phyloP scores from a whole-genome alignment of 164 flowering plant species.

The Akebia trifoliata region DNA sequence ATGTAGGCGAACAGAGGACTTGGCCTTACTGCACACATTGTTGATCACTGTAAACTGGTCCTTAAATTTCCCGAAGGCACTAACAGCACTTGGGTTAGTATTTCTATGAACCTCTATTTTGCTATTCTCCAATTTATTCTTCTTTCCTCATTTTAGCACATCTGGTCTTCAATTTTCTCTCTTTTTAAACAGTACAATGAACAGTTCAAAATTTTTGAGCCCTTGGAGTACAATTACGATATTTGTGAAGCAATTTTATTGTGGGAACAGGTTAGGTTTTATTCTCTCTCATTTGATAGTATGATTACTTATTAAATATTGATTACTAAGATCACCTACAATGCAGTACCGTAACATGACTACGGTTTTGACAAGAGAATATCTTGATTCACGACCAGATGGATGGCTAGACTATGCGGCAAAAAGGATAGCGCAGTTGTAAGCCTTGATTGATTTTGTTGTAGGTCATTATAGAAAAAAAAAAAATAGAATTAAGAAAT shows the following conservation, averaged over 20 bases:
- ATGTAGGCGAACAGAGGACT: constrained; percentile 88
- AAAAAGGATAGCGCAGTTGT: constrained; percentile 95
- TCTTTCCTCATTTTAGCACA: too few relatives aligned
- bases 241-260: constrained; percentile 82
- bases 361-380: constrained; percentile 93
- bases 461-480: not conserved
- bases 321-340: constrained; percentile 19
- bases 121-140: not conserved
- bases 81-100: constrained; percentile 90
- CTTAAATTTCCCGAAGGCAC: constrained; percentile 94
- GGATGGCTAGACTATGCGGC: constrained; percentile 98
- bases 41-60: constrained; percentile 83
- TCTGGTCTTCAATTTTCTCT: too few relatives aligned
- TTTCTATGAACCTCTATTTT: constrained; percentile 10
- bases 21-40: constrained; percentile 80
- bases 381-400: constrained; percentile 89
- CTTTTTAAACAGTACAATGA: constrained; percentile 56
- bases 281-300: constrained; percentile 2
- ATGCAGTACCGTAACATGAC: constrained; percentile 99
- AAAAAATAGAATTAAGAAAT: not conserved
- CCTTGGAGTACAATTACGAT: constrained; percentile 84
- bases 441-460: constrained; percentile 24
- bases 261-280: constrained; percentile 84
- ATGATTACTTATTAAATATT: constrained; percentile 2
- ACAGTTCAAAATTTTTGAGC: constrained; percentile 79